Base-by-base conservation (phyloP, 306 rosid genomes). In the Vigna angularis region DNA sequence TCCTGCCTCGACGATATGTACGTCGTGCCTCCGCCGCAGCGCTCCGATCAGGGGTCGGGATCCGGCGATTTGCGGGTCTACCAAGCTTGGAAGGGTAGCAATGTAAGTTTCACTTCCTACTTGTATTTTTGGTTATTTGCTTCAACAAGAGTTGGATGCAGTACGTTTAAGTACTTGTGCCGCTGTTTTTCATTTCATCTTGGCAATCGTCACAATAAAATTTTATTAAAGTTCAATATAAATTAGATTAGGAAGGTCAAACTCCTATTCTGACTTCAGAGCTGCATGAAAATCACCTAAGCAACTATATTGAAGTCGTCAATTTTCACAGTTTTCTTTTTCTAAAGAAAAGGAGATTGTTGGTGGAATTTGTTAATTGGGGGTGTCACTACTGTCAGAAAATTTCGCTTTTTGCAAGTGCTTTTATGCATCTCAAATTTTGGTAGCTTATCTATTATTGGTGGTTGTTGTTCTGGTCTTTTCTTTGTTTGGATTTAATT, bases 51-150 rank as follows among this genome's bases (percentile, higher is more conserved):
- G 84, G 91, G 74, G 32, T 80, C 93, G 73, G 93, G 93, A 94
- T 89, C 96, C 84, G 70, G 69, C 59, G 97, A 93, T 87, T 86
- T 85, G 44, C 91, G 85, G 81, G 97, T 91, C 70, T 95, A 86
- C 77, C 96, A 95, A 83, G 82, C 88, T 12, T 95, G 99, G 99
- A 92, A 93, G 80, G 99, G 99, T 56, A 95, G 96, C 84, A 95
- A 95, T 93, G 99, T 95, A 53, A 82, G 92, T 77, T 74, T 58
- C 9, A 10, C 5, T 69, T 30, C 62, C 16, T 16, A 40, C 4
- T 74, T 85, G 66, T 4, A 14, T 40, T 72, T 51, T 67, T 45
- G 24, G 3, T 14, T 56, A 11, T 52, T 66, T 24, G 18, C 48
- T 67, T 68, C 2, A 2, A 42, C 3, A 4, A 20, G 14, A 66